Conservation (phyloP, 2,329 filamentous ascomycete genomes). For the Cytospora schulzeri region DNA sequence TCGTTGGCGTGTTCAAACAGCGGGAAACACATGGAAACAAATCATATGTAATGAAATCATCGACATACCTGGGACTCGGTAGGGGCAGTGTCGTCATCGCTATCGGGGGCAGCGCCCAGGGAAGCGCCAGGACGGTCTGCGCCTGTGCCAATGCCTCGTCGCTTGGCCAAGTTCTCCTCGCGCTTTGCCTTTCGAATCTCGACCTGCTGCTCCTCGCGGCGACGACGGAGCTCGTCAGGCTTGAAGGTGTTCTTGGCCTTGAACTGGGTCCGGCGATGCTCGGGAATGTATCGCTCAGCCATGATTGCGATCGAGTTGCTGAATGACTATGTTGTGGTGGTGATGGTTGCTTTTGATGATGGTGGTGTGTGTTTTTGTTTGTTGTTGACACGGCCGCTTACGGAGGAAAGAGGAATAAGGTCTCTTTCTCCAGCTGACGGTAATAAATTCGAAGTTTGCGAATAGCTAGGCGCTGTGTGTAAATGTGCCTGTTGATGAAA, state of each 20-base stretch:
- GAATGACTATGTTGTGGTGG: neutral
- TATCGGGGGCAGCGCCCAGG: constrained; percentile 87
- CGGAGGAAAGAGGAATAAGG: neutral
- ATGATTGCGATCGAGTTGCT: constrained; percentile 57
- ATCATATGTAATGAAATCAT: constrained; percentile 24
- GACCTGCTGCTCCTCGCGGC: constrained; percentile 98
- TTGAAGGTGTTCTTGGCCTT: constrained; percentile 99
- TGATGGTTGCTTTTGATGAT: constrained; percentile 2
- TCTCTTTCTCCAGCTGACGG: neutral
- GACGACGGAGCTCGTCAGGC: constrained; percentile 96
- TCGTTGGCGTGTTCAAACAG: neutral
- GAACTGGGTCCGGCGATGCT: constrained; percentile 98
- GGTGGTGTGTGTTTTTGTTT: constrained; percentile 1
- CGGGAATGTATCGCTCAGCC: constrained; percentile 98
- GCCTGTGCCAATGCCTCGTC: constrained; percentile 86
- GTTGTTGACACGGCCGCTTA: neutral
- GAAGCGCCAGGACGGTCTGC: constrained; percentile 79
- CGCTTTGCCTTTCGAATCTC: constrained; percentile 98
- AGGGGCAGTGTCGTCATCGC: constrained; percentile 93
- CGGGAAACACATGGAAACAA: constrained; percentile 25
- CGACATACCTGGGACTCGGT: constrained; percentile 88
- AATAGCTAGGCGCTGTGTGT: neutral
- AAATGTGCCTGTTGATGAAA: neutral
- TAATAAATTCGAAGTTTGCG: neutral
- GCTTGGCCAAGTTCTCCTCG: constrained; percentile 98